These are phyloP conservation scores for Cordyceps pruinosa DNA, from an alignment of 2,329 filamentous ascomycete species.

Conservation along the genomic window DNA sequence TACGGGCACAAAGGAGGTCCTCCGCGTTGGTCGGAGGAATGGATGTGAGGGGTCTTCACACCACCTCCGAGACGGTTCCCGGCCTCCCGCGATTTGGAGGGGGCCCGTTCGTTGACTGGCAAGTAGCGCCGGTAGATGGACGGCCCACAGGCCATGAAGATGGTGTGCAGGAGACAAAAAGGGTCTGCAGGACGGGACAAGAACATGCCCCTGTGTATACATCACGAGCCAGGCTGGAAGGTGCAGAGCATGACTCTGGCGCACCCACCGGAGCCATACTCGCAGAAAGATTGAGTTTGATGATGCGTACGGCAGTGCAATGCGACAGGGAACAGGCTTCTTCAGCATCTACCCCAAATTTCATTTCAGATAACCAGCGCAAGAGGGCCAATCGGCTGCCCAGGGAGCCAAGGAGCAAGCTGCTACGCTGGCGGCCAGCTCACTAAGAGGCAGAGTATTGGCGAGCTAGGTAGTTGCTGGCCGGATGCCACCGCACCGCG, in stretches of 20 bases:
- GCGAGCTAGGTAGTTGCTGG: no score
- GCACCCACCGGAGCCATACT: not conserved
- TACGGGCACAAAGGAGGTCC: not conserved
- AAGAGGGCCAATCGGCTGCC: no score
- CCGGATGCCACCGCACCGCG: no score
- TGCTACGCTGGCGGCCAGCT: not conserved
- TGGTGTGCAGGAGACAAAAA: not conserved
- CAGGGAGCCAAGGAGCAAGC: not conserved
- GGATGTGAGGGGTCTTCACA: conserved; percentile 5
- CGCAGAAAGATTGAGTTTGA: not conserved
- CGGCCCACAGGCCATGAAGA: not conserved
- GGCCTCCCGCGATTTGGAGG: conserved; percentile 5
- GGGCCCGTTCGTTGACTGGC: not conserved
- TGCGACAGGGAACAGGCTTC: not conserved
- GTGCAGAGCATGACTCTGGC: not conserved
- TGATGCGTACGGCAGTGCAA: not conserved
- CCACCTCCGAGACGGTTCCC: not conserved
- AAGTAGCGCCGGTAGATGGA: not conserved
- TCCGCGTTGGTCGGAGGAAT: not conserved
- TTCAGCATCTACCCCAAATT: not conserved
- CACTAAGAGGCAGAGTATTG: no score
- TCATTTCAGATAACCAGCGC: not conserved
- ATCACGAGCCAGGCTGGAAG: no score
- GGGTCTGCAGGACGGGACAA: not conserved
- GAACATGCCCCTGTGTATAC: no score